Conservation (phyloP, 208 protist species). For the Polymyxa betae region DNA sequence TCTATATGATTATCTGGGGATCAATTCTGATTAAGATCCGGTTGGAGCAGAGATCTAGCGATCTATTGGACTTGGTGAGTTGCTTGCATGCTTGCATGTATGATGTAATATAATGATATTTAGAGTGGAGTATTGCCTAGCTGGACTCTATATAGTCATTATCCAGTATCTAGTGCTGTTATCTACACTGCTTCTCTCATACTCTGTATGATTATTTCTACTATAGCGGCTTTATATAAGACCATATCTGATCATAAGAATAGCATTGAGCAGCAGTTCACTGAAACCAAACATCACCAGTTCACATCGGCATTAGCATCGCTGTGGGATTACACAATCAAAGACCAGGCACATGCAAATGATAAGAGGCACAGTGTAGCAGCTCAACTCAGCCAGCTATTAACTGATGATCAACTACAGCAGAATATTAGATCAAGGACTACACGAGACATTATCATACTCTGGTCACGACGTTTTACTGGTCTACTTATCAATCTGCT, state of each 20-base stretch:
- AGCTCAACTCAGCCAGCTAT: background rate
- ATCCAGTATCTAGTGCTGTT: background rate
- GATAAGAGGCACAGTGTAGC: background rate
- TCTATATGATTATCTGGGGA: background rate
- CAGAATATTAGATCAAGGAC: background rate
- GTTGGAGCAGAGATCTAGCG: no score
- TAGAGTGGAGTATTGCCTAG: no score
- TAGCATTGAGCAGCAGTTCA: background rate
- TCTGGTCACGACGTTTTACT: background rate
- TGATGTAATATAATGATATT: no score
- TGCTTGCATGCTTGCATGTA: no score
- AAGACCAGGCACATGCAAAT: background rate
- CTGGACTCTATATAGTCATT: no score
- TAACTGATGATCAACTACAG: background rate
- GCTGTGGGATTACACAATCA: slow-evolving; percentile 11
- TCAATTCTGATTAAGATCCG: background rate
- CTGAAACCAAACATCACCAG: background rate
- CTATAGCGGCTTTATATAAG: background rate
- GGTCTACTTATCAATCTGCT: background rate
- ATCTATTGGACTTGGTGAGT: no score
- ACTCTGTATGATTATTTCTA: background rate
- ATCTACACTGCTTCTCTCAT: background rate
- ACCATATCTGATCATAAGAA: background rate
- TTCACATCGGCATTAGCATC: background rate
- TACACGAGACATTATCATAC: background rate